phyloP scores from a whole-genome alignment of 768 basidiomycete species.

The Phylloporus sp. region DNA sequence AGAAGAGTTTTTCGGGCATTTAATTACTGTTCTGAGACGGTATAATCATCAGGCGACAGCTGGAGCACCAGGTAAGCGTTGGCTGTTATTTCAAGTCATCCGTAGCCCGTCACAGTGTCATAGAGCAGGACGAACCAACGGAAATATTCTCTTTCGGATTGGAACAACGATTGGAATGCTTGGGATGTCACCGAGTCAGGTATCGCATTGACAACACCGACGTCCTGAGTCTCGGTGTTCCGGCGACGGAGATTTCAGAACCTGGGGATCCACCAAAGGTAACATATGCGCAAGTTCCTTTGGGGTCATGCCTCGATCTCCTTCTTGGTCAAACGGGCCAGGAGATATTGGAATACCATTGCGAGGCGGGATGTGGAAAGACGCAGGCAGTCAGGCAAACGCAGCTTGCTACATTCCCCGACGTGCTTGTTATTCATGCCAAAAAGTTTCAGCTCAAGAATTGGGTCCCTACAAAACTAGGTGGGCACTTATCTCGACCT shows the following conservation, averaged over 20 bases:
- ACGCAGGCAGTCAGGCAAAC: constrained; percentile 69
- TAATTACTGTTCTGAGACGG: constrained; percentile 69
- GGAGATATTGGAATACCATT: constrained; percentile 77
- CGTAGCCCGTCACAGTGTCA: neutral
- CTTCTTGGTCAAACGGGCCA: constrained; percentile 41
- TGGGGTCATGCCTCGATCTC: constrained; percentile 59
- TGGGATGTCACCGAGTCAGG: constrained; percentile 71
- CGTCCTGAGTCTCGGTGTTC: constrained; percentile 75
- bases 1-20: constrained; percentile 87
- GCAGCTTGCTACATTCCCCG: constrained; percentile 82
- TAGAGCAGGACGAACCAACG: constrained; percentile 55
- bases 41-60: constrained; percentile 48
- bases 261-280: constrained; percentile 38
- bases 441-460: constrained; percentile 94
- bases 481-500: constrained; percentile 39
- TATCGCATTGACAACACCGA: constrained; percentile 78
- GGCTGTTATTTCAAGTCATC: neutral
- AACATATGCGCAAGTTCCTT: constrained; percentile 56
- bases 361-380: constrained; percentile 65
- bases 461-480: constrained; percentile 95
- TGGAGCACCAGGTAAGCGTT: constrained; percentile 33
- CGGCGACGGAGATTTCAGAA: constrained; percentile 43
- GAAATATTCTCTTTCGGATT: constrained; percentile 73
- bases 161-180: constrained; percentile 86
- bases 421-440: constrained; percentile 83